Evolutionary conservation across 306 rosid species (phyloP).

Genomic region (Arachis hypogaea): DNA sequence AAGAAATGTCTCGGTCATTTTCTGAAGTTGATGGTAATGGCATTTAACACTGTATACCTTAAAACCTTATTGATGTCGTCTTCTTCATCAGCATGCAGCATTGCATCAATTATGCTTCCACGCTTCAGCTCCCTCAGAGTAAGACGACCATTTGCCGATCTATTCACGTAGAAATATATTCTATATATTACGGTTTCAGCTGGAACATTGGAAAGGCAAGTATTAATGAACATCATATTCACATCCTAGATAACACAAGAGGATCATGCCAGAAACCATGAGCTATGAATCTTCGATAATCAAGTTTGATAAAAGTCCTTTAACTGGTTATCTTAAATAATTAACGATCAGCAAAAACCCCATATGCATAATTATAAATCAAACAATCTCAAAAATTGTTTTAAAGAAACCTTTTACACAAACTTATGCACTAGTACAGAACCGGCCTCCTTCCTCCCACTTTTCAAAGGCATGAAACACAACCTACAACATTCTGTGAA

Average conservation of each 20-base stretch:
- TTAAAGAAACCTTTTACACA: not conserved
- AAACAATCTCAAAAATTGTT: not conserved
- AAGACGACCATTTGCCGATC: constrained; percentile 87
- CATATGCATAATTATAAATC: not conserved
- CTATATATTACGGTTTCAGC: constrained; percentile 99
- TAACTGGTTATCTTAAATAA: constrained; percentile 22
- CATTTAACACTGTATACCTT: constrained; percentile 56
- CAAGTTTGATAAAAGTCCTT: constrained; percentile 16
- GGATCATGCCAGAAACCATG: constrained; percentile 26
- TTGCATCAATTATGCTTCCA: constrained; percentile 94
- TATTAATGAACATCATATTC: constrained; percentile 39
- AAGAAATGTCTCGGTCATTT: constrained; percentile 14
- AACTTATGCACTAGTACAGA: not conserved
- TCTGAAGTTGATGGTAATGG: constrained; percentile 28
- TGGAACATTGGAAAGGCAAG: constrained; percentile 62
- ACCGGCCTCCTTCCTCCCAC: not conserved
- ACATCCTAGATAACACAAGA: constrained; percentile 24
- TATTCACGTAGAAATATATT: constrained; percentile 95
- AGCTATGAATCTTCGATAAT: not conserved
- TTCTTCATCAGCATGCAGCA: constrained; percentile 99
- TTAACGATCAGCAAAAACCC: not conserved
- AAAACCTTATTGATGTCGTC: constrained; percentile 98
- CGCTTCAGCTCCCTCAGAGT: constrained; percentile 95
- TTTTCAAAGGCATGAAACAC: constrained; percentile 5
- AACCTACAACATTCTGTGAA: not conserved